Evolutionary conservation across 805 yeast genomes (phyloP).

Genomic region (Cyberlindnera mrakii): DNA sequence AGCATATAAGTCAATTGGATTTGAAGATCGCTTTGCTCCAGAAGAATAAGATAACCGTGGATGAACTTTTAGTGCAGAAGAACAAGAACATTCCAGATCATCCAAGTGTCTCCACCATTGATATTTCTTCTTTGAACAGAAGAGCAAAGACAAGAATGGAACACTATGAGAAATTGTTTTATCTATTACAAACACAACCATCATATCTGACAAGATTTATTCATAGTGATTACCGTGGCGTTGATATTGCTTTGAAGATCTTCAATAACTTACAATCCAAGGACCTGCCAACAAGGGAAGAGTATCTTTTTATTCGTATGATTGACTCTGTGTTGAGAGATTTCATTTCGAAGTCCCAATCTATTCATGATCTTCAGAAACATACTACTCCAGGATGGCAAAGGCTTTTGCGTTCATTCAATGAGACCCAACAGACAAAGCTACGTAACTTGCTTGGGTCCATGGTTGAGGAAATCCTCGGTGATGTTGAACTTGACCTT

Average conservation of each 20-base stretch:
- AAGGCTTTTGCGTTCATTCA: conserved; percentile 33
- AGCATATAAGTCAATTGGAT: conserved; percentile 68
- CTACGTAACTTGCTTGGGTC: conserved; percentile 31
- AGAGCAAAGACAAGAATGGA: conserved; percentile 48
- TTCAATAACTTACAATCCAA: conserved; percentile 19
- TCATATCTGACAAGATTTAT: conserved; percentile 57
- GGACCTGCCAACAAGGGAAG: conserved; percentile 24
- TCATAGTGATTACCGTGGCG: conserved; percentile 26
- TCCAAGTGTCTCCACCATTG: conserved; percentile 14
- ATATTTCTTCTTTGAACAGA: conserved; percentile 24
- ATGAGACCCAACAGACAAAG: conserved; percentile 30
- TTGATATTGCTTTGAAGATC: conserved; percentile 22
- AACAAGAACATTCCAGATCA: conserved; percentile 19
- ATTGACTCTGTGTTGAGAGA: conserved; percentile 27
- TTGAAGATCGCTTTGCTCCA: conserved; percentile 72
- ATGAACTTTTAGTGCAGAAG: conserved; percentile 50
- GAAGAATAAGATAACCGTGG: conserved; percentile 72
- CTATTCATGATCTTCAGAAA: conserved; percentile 20
- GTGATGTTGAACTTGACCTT: conserved; percentile 42
- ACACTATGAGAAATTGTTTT: conserved; percentile 71
- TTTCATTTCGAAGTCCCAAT: conserved; percentile 28
- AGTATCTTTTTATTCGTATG: conserved; percentile 19
- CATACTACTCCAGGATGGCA: conserved; percentile 34
- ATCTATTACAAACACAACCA: conserved; percentile 79
- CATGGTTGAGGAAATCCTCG: conserved; percentile 29